These are phyloP conservation scores for Wickerhamomyces rabaulensis DNA, from an alignment of 805 yeast species.

Conservation along the genomic window DNA sequence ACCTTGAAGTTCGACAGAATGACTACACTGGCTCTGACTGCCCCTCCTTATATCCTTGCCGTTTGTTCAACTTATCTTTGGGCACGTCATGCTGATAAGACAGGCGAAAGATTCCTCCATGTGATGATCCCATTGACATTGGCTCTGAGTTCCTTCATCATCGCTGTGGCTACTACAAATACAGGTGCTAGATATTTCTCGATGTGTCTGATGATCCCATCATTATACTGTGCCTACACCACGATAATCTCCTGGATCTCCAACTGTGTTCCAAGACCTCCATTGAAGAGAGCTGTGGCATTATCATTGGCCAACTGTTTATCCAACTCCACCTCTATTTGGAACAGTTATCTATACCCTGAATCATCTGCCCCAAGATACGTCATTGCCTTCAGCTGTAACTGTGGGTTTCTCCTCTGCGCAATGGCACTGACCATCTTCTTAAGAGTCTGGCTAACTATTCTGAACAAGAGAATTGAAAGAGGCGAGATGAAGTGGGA, in stretches of 20 bases:
- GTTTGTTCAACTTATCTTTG: slow-evolving; percentile 45
- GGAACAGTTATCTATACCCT: slow-evolving; percentile 51
- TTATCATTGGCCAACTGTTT: slow-evolving; percentile 52
- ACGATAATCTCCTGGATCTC: slow-evolving; percentile 52
- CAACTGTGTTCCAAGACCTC: slow-evolving; percentile 51
- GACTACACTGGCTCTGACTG: slow-evolving; percentile 50
- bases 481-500: slow-evolving; percentile 46
- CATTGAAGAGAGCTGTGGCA: slow-evolving; percentile 54
- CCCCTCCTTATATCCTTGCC: slow-evolving; percentile 52
- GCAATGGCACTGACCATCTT: slow-evolving; percentile 35
- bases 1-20: slow-evolving; percentile 47
- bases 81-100: slow-evolving; percentile 51
- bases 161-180: slow-evolving; percentile 44
- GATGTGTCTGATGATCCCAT: slow-evolving; percentile 55
- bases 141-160: slow-evolving; percentile 40
- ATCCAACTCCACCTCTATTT: slow-evolving; percentile 51
- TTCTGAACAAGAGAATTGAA: slow-evolving; percentile 37
- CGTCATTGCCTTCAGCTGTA: slow-evolving; percentile 40
- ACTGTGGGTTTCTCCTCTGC: slow-evolving; percentile 39
- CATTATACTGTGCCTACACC: slow-evolving; percentile 49
- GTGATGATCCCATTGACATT: slow-evolving; percentile 37
- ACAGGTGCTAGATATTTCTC: slow-evolving; percentile 56
- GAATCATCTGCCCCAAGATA: slow-evolving; percentile 48
- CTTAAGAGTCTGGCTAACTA: slow-evolving; percentile 32
- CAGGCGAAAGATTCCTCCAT: slow-evolving; percentile 51